phyloP scores from a whole-genome alignment of 208 protist species.

The Trypanosoma platydactyli region DNA sequence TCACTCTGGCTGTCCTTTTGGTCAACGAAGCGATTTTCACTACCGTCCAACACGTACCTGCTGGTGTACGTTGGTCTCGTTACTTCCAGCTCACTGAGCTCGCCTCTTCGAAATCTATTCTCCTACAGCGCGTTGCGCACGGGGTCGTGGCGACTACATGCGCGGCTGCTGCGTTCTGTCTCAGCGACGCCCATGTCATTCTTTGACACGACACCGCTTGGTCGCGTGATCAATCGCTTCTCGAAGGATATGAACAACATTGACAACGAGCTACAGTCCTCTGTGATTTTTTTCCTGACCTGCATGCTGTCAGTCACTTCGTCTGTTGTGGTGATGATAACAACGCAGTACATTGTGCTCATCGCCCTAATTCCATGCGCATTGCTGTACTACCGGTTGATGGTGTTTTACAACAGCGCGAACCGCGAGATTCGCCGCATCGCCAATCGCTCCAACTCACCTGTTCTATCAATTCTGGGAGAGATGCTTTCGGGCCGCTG shows the following conservation, averaged over 20 bases:
- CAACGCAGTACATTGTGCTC: conserved; percentile 49
- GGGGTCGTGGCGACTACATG: conserved; percentile 50
- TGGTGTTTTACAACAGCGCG: conserved; percentile 83
- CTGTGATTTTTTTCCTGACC: conserved; percentile 60
- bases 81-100: conserved; percentile 30
- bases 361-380: conserved; percentile 49
- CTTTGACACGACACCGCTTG: conserved; percentile 94
- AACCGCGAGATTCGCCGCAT: conserved; percentile 90
- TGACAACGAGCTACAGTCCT: conserved; percentile 61
- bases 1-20: conserved; percentile 79
- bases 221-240: conserved; percentile 96
- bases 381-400: conserved; percentile 78
- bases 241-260: conserved; percentile 86
- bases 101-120: conserved; percentile 40
- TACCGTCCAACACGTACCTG: conserved; percentile 37
- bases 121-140: conserved; percentile 38
- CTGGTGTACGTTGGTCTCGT: conserved; percentile 47
- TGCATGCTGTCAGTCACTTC: conserved; percentile 59
- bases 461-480: conserved; percentile 90
- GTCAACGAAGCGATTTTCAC: conserved; percentile 31
- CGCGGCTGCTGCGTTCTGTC: conserved; percentile 52
- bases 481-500: conserved; percentile 87
- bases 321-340: conserved; percentile 46
- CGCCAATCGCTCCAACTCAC: conserved; percentile 85
- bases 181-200: conserved; percentile 74